Percentiles rank a stretch among this genome's conserved stretches.
phyloP scores from a whole-genome alignment of 345 rosid species.

The Rhodamnia rubescens region DNA sequence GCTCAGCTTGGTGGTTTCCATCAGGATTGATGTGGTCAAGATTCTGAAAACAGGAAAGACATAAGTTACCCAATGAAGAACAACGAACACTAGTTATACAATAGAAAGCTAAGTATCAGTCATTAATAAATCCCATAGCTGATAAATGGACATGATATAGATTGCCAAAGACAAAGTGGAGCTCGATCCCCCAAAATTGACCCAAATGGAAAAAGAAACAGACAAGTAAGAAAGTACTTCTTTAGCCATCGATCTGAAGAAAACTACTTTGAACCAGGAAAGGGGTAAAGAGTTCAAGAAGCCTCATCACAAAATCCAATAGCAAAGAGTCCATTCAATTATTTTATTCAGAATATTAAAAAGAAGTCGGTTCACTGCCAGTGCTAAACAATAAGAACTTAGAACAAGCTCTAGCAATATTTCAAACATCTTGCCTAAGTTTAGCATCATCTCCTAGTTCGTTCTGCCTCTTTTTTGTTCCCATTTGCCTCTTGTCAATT shows the following conservation, averaged over 20 bases:
- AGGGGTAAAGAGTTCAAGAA: neutral
- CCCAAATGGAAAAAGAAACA: neutral
- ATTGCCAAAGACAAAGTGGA: neutral
- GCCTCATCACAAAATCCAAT: neutral
- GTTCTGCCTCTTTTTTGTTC: neutral
- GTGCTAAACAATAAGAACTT: neutral
- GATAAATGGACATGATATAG: neutral
- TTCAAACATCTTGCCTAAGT: neutral
- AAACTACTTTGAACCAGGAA: accelerated
- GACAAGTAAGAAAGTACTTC: neutral
- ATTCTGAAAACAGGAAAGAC: neutral
- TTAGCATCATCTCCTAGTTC: neutral
- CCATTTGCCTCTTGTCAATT: neutral
- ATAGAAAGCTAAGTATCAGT: neutral
- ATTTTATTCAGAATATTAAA: neutral
- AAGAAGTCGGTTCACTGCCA: neutral
- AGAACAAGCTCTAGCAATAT: neutral
- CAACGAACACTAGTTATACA: neutral
- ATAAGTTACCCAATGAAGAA: neutral
- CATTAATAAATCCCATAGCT: neutral
- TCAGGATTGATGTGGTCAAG: neutral
- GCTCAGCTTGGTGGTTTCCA: neutral
- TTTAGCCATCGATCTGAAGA: neutral
- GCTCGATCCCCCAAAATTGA: neutral
- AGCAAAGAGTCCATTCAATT: neutral